Percentiles rank a stretch among this genome's conserved stretches.
phyloP scores from a whole-genome alignment of 495 filamentous ascomycete species.

The Saxophila tyrrhenica region DNA sequence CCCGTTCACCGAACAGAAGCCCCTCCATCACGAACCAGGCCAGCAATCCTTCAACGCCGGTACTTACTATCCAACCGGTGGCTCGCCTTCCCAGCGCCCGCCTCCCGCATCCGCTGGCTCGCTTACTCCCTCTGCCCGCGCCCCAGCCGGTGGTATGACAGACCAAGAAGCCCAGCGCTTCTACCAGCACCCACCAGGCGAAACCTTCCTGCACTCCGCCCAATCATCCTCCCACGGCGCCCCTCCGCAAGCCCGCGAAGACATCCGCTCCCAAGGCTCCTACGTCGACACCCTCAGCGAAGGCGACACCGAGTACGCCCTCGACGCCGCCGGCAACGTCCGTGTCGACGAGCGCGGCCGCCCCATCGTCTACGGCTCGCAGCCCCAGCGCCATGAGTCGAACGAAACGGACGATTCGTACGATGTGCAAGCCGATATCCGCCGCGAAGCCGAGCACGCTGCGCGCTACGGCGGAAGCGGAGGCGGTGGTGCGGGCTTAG shows the following conservation, averaged over 20 bases:
- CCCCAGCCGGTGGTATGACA: not conserved
- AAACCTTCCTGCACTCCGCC: slow-evolving; percentile 22
- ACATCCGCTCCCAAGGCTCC: slow-evolving; percentile 36
- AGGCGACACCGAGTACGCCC: slow-evolving; percentile 46
- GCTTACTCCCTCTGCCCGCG: not conserved
- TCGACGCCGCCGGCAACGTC: slow-evolving; percentile 37
- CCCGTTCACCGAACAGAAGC: slow-evolving; percentile 40
- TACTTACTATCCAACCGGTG: slow-evolving; percentile 16
- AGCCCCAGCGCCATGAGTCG: slow-evolving; percentile 15
- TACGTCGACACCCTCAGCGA: slow-evolving; percentile 41
- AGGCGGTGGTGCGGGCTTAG: not conserved
- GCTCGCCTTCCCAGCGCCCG: slow-evolving; percentile 7
- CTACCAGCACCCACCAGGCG: slow-evolving; percentile 21
- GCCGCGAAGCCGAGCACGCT: slow-evolving; percentile 39
- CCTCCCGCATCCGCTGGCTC: slow-evolving; percentile 7
- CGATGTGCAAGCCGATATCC: slow-evolving; percentile 38
- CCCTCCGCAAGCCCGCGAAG: slow-evolving; percentile 9
- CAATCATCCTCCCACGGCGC: slow-evolving; percentile 17
- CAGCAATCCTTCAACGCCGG: slow-evolving; percentile 15
- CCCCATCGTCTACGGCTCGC: slow-evolving; percentile 27
- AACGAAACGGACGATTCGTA: slow-evolving; percentile 40
- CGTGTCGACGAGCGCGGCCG: slow-evolving; percentile 36
- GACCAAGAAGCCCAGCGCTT: slow-evolving; percentile 15
- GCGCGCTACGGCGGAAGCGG: slow-evolving; percentile 31
- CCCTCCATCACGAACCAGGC: slow-evolving; percentile 24